Conservation (phyloP, 2,329 filamentous ascomycete genomes). For the Chaetomium sp. region DNA sequence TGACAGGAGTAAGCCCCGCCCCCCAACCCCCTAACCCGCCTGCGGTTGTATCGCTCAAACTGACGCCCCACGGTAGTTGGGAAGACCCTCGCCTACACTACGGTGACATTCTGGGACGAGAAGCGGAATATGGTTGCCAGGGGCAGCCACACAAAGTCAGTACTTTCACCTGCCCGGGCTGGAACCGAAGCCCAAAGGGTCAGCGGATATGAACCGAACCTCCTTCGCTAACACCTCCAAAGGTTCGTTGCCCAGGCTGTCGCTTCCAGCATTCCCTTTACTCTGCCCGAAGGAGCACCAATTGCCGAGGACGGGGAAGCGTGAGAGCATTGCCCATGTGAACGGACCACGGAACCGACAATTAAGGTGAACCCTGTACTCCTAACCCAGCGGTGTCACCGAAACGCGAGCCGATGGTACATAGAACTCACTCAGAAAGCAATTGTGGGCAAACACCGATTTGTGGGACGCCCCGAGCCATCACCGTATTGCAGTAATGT, state of each 20-base stretch:
- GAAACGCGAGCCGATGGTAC: background rate
- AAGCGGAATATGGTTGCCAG: conserved; percentile 62
- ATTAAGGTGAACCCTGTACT: background rate
- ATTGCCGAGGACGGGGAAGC: background rate
- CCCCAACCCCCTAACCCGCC: background rate
- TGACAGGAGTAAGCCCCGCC: conserved; percentile 57
- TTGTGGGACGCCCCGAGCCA: background rate
- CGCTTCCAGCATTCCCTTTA: conserved; percentile 11
- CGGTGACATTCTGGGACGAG: conserved; percentile 59
- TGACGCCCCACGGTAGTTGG: conserved; percentile 51
- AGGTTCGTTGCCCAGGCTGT: conserved; percentile 26
- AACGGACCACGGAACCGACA: too few species aligned
- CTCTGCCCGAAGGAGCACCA: background rate
- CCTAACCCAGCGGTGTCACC: too few species aligned
- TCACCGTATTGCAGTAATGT: background rate
- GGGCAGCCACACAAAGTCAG: conserved; percentile 68
- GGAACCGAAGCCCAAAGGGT: background rate
- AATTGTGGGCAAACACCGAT: background rate
- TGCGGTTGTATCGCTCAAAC: background rate
- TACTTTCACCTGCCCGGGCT: background rate
- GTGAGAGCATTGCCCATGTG: background rate
- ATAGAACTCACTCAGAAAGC: background rate
- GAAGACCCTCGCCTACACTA: conserved; percentile 65
- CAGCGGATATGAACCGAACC: too few species aligned
- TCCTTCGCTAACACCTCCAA: background rate